Base-by-base conservation (phyloP, 148 eudicot genomes). In the Silene conica region DNA sequence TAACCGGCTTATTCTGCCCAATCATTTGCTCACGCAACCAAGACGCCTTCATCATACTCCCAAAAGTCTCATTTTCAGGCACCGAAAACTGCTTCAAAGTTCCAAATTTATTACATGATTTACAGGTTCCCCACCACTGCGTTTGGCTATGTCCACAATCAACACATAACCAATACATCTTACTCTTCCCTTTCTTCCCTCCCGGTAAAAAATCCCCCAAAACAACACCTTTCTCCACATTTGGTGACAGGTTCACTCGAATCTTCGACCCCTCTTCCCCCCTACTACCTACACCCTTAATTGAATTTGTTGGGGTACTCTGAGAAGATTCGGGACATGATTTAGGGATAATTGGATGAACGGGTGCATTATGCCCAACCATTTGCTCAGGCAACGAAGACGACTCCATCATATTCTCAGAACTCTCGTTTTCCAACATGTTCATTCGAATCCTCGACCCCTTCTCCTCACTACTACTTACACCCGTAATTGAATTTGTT, bases 61-160 rank as follows among this genome's bases (percentile, higher is more conserved):
- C 91, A 4, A 96, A 87, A 72, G 80, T 84, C 81, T 80, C 72
- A 22, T 34, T 25, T 31, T 78, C 88, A 22, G 73, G 70, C 69
- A 80, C 85, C 0, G 78, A 41, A 77, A 88, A 86, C 77, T 63
- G 73, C 74, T 78, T 81, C 74, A 95, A 64, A 0, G 93, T 90
- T 15, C 90, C 92, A 8, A 79, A 83, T 8, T 67, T 23, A 19
- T 70, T 71, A 62, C 99, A 95, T 67, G 73, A 34, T 54, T 71
- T 77, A 67, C 99, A 95, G 22, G 80, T 50, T 16, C 97, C 99
- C 99, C 97, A 92, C 99, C 99, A 95, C 82, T 92, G 96, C 55
- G 88, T 89, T 59, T 81, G 79, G 54, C 87, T 78, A 72, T 89
- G 70, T 69, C 97, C 61, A 68, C 99, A 95, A 70, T 85, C 71